Percentiles rank a stretch among this genome's conserved stretches.
Evolutionary conservation across 2,329 filamentous ascomycete genomes (phyloP).

Genomic region (Cladosporium cucumerinum): DNA sequence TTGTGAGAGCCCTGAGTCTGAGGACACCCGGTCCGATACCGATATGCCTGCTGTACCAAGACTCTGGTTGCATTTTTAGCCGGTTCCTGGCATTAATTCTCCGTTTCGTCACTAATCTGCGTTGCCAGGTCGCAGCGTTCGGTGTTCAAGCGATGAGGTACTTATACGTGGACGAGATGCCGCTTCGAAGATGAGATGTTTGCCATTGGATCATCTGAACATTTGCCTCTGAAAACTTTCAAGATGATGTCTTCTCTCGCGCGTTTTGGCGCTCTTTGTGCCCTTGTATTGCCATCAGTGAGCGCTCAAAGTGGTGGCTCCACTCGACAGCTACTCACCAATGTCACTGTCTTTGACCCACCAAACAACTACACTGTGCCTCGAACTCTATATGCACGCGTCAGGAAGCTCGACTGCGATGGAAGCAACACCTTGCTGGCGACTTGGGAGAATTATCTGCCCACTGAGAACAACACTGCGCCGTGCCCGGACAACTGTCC

Average conservation of each 20-base stretch:
- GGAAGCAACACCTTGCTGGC: constrained; percentile 41
- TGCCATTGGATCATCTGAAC: background rate
- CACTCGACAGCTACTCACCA: constrained; percentile 18
- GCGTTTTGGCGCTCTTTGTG: background rate
- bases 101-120: background rate
- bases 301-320: constrained; percentile 6
- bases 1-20: background rate
- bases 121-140: background rate
- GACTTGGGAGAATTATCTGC: constrained; percentile 55
- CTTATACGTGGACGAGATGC: background rate
- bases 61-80: background rate
- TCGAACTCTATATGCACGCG: constrained; percentile 52
- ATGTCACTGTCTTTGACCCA: constrained; percentile 27
- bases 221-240: background rate
- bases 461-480: constrained; percentile 39
- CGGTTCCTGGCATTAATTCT: background rate
- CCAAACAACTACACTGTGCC: constrained; percentile 29
- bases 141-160: background rate
- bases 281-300: constrained; percentile 1
- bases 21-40: background rate
- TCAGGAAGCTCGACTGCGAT: constrained; percentile 40
- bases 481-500: constrained; percentile 15
- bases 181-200: background rate
- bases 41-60: background rate
- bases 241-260: background rate